A percentile compares a stretch with the other conserved stretches of the same genome.
These are phyloP conservation scores for Amauroascus niger DNA, from an alignment of 2,329 filamentous ascomycete genomes.

Conservation along the genomic window DNA sequence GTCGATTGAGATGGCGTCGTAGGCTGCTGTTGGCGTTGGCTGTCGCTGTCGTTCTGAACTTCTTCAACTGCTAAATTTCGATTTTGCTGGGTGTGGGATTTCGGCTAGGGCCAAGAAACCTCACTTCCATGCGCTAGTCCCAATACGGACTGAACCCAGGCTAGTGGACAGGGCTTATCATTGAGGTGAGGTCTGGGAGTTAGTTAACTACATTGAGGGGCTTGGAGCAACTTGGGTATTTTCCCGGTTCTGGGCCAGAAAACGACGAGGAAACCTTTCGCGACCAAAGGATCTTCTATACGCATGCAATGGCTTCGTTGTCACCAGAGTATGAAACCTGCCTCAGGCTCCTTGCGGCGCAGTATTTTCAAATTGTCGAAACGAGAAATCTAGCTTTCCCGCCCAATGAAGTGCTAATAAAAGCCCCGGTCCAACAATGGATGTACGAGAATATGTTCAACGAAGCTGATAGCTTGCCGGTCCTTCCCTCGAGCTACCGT, in stretches of 20 bases:
- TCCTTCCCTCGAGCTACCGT: slow-evolving; percentile 61
- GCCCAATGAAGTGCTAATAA: slow-evolving; percentile 47
- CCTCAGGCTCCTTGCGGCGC: slow-evolving; percentile 44
- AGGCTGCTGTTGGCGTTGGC: slow-evolving; percentile 25
- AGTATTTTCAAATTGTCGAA: slow-evolving; percentile 70
- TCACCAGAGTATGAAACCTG: slow-evolving; percentile 20
- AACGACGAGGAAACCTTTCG: too few relatives aligned
- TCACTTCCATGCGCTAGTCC: slow-evolving; percentile 25
- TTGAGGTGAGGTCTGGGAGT: too few relatives aligned
- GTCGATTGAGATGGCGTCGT: slow-evolving; percentile 14
- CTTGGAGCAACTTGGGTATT: too few relatives aligned
- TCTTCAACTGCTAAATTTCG: slow-evolving; percentile 27
- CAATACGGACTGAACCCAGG: slow-evolving; percentile 4
- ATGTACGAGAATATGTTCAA: slow-evolving; percentile 61
- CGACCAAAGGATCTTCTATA: background rate
- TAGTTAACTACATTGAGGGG: too few relatives aligned
- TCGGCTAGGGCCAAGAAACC: slow-evolving; percentile 31
- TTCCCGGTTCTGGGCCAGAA: too few relatives aligned
- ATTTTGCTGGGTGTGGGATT: slow-evolving; percentile 35
- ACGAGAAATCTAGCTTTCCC: slow-evolving; percentile 54
- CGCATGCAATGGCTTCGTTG: slow-evolving; percentile 3
- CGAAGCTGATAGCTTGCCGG: slow-evolving; percentile 43
- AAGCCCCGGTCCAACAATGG: slow-evolving; percentile 53
- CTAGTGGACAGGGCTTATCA: background rate
- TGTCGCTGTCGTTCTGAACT: slow-evolving; percentile 24